Evolutionary conservation across 208 protist genomes (phyloP).

Genomic region (Crithidia brevicula): DNA sequence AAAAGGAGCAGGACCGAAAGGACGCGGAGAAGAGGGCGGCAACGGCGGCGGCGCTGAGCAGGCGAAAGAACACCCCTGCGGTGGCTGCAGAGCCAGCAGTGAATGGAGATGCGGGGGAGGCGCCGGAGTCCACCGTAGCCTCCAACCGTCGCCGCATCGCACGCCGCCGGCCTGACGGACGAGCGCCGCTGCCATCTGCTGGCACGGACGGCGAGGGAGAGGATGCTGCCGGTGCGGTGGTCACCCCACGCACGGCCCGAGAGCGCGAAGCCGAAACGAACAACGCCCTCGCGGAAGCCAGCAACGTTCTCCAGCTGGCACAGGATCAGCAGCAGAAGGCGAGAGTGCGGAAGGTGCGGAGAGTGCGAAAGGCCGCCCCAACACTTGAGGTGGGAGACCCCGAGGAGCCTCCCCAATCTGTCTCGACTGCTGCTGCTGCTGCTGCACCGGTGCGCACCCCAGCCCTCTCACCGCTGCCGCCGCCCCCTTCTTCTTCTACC

Average conservation of each 20-base stretch:
- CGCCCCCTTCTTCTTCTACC: not conserved
- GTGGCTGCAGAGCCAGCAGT: not conserved
- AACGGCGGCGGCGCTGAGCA: not conserved
- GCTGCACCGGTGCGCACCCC: not conserved
- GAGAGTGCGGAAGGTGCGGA: conserved; percentile 20
- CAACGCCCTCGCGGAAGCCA: conserved; percentile 18
- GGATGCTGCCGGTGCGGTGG: not conserved
- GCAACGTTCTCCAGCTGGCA: conserved; percentile 28
- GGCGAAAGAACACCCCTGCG: not conserved
- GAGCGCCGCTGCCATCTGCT: not conserved
- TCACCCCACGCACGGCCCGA: conserved; percentile 21
- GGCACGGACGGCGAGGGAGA: not conserved
- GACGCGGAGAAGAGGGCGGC: conserved; percentile 11
- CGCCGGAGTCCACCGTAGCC: not conserved
- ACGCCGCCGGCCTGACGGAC: not conserved
- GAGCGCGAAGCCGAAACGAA: conserved; percentile 19
- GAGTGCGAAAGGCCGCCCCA: not conserved
- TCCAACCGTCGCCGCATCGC: conserved; percentile 11
- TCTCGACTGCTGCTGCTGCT: not conserved
- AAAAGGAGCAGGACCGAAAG: conserved; percentile 33
- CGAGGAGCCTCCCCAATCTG: not conserved
- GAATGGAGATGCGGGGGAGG: not conserved
- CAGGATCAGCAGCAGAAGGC: conserved; percentile 33
- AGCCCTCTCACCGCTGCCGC: not conserved
- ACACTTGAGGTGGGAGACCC: not conserved